phyloP scores from a whole-genome alignment of 768 basidiomycete species.

The Filobasidium wieringae region DNA sequence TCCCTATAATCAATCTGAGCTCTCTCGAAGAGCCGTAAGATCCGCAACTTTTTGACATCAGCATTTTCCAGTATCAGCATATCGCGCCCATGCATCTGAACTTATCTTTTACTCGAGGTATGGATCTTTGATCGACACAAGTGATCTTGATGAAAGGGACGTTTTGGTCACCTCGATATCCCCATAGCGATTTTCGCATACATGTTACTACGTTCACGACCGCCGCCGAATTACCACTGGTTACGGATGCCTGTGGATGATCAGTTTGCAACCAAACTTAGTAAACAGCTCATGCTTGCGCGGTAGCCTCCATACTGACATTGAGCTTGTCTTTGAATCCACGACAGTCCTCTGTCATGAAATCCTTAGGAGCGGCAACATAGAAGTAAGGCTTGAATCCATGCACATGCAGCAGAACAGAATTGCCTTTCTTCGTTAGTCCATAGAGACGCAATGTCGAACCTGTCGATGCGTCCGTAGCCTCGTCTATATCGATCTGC shows the following conservation, averaged over 20 bases:
- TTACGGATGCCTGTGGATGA: constrained; percentile 4
- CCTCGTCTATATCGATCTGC: constrained; percentile 83
- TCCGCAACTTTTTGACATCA: no score
- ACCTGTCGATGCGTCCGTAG: constrained; percentile 46
- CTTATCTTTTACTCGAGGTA: constrained; percentile 89
- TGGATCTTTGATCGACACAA: constrained; percentile 54
- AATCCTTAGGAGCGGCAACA: constrained; percentile 72
- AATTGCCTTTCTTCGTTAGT: constrained; percentile 81
- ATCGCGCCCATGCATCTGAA: no score
- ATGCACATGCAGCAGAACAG: constrained; percentile 69
- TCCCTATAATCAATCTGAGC: constrained; percentile 59
- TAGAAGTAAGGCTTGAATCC: constrained; percentile 91
- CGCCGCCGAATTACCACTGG: constrained; percentile 28
- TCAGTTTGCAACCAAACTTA: constrained; percentile 10
- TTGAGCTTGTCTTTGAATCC: constrained; percentile 62
- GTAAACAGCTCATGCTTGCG: not conserved
- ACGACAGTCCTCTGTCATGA: constrained; percentile 54
- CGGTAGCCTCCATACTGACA: constrained; percentile 44
- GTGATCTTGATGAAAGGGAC: constrained; percentile 76
- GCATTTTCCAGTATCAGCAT: no score
- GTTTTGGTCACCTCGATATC: constrained; percentile 70
- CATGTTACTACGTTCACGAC: constrained; percentile 52
- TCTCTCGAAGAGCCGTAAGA: constrained; percentile 52
- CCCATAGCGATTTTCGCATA: constrained; percentile 66
- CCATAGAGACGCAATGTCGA: constrained; percentile 63